Base-by-base conservation (phyloP, 1,284 basidiomycete species). In the Microbotryum violaceum region DNA sequence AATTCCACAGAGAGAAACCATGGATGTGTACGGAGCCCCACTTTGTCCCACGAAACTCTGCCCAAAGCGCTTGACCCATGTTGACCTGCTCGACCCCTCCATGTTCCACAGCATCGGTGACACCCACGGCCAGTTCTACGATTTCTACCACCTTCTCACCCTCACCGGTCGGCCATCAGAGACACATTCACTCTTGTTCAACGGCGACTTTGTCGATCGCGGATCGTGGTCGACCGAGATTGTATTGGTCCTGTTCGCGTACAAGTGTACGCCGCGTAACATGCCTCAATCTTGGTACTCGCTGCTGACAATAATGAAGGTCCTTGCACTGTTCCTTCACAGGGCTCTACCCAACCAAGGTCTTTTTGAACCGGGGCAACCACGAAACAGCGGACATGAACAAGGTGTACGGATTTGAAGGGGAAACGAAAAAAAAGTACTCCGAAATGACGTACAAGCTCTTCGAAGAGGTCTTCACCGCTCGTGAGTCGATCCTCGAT, bases 151-250 rank as follows among this genome's bases (percentile, higher is more conserved):
- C 78, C 79, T 98, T 18, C 84, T 90, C 70, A 84, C 84, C 7
- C 80, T 96, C 69, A 97, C 94, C 0, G 91, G 89, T 25, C 81
- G 84, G 58, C 92, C 92, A 18, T 85, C 80, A 60, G 83, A 87
- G 60, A 85, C 82, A 37, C 91, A 94, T 70, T 86, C 86, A 71
- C 77, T 96, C 54, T 78, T 94, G 48, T 94, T 96, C 86, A 96
- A 94, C 74, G 92, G 91, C 20, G 92, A 97, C 79, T 86, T 96
- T 62, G 96, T 98, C 48, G 96, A 99, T 76, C 85, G 96, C 64
- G 96, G 94, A 18, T 92, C 89, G 42, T 97, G 93, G 93, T 91
- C 89, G 12, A 88, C 97, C 62, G 96, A 99, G 77, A 93, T 97
- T 61, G 92, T 93, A 58, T 77, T 98, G 64, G 88, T 89, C 10